Evolutionary conservation across 208 protist species (phyloP).

Genomic region (Crithidia bombi): DNA sequence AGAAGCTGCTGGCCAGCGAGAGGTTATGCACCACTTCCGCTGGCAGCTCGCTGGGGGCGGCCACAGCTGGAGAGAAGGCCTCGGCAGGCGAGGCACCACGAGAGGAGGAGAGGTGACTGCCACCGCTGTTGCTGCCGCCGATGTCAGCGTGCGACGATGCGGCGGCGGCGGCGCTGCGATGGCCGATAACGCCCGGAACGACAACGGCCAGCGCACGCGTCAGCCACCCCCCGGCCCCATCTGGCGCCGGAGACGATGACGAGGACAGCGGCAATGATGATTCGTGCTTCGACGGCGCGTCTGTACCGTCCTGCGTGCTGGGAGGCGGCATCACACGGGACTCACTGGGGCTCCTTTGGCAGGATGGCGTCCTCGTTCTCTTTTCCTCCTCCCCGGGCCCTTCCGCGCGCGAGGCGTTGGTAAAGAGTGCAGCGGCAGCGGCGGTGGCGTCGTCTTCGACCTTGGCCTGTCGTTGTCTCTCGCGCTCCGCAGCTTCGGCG

Average conservation of each 20-base stretch:
- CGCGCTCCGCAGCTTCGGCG: slow-evolving; percentile 7
- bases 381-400: too few species aligned
- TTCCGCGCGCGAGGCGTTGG: too few species aligned
- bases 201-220: slow-evolving; percentile 23
- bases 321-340: background rate
- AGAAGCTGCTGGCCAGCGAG: slow-evolving; percentile 19
- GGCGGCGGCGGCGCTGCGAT: background rate
- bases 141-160: background rate
- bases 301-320: background rate
- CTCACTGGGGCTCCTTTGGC: too few species aligned
- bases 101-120: background rate
- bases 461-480: background rate
- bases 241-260: background rate
- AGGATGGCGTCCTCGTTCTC: too few species aligned
- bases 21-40: slow-evolving; percentile 13
- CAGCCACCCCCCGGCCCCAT: slow-evolving; percentile 16
- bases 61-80: background rate
- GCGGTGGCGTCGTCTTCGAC: background rate
- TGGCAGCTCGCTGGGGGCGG: slow-evolving; percentile 4
- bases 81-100: background rate
- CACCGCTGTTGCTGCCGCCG: slow-evolving; percentile 6
- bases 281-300: background rate
- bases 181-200: slow-evolving; percentile 17
- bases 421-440: background rate
- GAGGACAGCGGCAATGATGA: too few species aligned